Evolutionary conservation across 108 stramenopile genomes (phyloP).

Genomic region (Aurantiochytrium sp.): DNA sequence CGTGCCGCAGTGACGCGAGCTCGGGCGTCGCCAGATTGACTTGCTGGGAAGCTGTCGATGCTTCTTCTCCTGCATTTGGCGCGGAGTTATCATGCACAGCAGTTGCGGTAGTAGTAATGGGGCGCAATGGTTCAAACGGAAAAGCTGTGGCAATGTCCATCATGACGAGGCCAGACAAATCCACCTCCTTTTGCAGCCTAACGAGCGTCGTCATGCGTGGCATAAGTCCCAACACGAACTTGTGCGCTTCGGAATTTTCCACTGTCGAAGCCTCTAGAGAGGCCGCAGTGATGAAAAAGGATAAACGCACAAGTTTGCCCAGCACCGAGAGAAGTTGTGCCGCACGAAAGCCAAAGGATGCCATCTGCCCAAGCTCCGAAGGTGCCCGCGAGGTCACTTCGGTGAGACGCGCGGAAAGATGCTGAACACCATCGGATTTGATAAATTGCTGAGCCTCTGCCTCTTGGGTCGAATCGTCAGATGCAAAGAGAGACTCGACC

Average conservation of each 20-base stretch:
- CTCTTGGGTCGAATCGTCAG: not conserved
- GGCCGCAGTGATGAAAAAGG: not conserved
- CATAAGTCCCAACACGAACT: not conserved
- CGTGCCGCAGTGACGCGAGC: not conserved
- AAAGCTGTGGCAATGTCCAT: not conserved
- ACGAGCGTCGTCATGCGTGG: not conserved
- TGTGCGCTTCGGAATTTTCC: not conserved
- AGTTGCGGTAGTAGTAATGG: not conserved
- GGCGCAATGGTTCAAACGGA: not conserved
- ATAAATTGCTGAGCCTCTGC: not conserved
- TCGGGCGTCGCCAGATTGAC: not conserved
- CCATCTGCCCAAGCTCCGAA: not conserved
- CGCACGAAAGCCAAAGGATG: not conserved
- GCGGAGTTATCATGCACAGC: too few relatives aligned
- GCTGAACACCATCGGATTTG: not conserved
- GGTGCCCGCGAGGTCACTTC: not conserved
- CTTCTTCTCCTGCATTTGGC: too few relatives aligned
- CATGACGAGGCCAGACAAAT: not conserved
- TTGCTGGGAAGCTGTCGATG: too few relatives aligned
- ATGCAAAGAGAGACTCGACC: not conserved
- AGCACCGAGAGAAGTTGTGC: not conserved
- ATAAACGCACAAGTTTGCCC: not conserved
- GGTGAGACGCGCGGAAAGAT: not conserved
- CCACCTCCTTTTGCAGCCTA: not conserved
- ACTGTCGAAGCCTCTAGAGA: not conserved